Conservation (phyloP, 768 basidiomycete species). For the Mrakia blollopis region DNA sequence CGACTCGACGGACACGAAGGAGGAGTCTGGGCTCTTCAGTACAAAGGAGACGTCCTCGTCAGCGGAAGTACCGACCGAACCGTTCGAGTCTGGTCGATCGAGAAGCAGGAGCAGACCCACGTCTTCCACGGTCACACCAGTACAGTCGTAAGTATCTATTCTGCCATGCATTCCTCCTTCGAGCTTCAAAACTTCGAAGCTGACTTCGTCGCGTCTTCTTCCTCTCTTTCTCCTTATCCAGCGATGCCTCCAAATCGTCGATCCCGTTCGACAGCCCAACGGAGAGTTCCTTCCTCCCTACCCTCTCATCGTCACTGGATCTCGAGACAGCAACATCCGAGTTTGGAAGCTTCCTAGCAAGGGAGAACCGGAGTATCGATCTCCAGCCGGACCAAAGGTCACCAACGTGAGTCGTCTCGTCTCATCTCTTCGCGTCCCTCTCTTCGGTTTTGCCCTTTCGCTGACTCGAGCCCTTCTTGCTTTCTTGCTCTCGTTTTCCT, state of each 20-base stretch:
- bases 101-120: conserved; percentile 75
- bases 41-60: conserved; percentile 66
- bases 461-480: neutral
- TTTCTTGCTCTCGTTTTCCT: neutral
- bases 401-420: conserved; percentile 45
- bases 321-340: conserved; percentile 61
- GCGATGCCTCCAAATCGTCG: conserved; percentile 89
- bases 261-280: conserved; percentile 76
- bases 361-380: conserved; percentile 69
- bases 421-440: no score
- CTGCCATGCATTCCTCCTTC: neutral
- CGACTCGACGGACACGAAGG: conserved; percentile 86
- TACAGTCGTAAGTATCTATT: conserved; percentile 55
- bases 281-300: conserved; percentile 54
- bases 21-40: conserved; percentile 90
- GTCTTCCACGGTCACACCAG: conserved; percentile 94
- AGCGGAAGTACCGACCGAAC: conserved; percentile 91
- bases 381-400: conserved; percentile 46
- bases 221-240: neutral
- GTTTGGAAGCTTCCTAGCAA: conserved; percentile 65
- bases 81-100: conserved; percentile 83
- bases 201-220: neutral
- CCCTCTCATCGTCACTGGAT: conserved; percentile 67
- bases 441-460: neutral
- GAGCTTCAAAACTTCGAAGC: neutral